These are phyloP conservation scores for Ceratocystis lukuohia DNA, from an alignment of 2,329 filamentous ascomycete species.

Conservation along the genomic window DNA sequence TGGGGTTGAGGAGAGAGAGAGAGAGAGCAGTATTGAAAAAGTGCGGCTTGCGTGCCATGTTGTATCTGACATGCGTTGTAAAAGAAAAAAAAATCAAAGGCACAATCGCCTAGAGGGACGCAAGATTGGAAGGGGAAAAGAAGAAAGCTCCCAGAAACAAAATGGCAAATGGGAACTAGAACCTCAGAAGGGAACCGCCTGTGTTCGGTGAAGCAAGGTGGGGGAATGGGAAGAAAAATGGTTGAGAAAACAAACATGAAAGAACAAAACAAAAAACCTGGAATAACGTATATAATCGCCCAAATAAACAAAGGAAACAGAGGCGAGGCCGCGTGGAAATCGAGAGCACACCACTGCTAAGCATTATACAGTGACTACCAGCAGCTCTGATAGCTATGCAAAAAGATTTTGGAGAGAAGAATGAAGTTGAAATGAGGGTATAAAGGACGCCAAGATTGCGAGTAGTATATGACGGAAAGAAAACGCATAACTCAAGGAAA, in stretches of 20 bases:
- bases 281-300: not conserved
- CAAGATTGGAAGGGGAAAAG: not conserved
- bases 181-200: not conserved
- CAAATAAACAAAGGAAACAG: not conserved
- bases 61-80: too few species aligned
- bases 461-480: not conserved
- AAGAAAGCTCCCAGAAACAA: not conserved
- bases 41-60: too few species aligned
- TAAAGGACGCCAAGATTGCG: not conserved
- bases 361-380: not conserved
- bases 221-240: not conserved
- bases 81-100: too few species aligned
- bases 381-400: not conserved
- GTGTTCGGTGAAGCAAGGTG: not conserved
- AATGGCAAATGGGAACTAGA: not conserved
- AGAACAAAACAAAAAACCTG: not conserved
- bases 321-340: not conserved
- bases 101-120: too few species aligned
- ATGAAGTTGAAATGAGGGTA: not conserved
- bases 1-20: too few species aligned
- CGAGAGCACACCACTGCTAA: too few species aligned
- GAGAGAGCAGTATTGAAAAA: too few species aligned
- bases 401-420: not conserved
- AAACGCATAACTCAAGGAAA: slow-evolving; percentile 5
- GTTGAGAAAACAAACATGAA: not conserved